Evolutionary conservation across 2,329 filamentous ascomycete species (phyloP), one percentile per base, ranked within the genome.

Genomic region (Leptosphaerulina australis): DNA sequence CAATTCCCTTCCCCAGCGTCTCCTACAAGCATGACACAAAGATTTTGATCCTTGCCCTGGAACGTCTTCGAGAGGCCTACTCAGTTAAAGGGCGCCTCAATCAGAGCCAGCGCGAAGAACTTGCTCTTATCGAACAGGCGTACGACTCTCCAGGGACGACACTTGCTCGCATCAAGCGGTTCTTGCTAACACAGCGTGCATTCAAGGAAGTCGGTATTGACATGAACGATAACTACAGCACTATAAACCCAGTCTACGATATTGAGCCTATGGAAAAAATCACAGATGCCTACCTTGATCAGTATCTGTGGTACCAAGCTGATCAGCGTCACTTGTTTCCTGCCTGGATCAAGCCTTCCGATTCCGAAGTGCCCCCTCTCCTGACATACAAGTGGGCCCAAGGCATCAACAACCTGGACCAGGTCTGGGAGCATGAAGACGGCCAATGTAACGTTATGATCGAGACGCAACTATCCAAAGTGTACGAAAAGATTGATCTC

Each of bases 21-120:
- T 97, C 93, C 2, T 99, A 99, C 81, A 99, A 99, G 79, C 94
- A 99, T 68, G 94, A 99, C 74, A 99, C 94, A 41, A 99, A 99
- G 78, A 99, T 99, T 60, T 80, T 99, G 35, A 99, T 99, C 62
- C 81, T 99, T 53, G 94, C 94, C 1, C 81, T 99, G 15, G 94
- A 99, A 76, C 86, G 94, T 53, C 79, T 99, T 38, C 85, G 94
- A 54, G 94, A 99, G 73, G 90, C 94, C 8, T 99, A 99, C 75
- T 97, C 93, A 1, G 95, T 97, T 49, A 99, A 99, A 76, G 94
- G 94, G 9, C 84, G 94, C 54, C 80, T 99, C 40, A 99, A 99
- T 63, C 94, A 99, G 77, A 97, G 90, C 64, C 94, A 99, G 74
- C 88, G 94, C 72, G 94, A 99, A 72, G 94, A 99, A 74, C 78